A percentile compares a stretch with the other conserved stretches of the same genome.
phyloP scores from a whole-genome alignment of 345 rosid species.

The Gossypium australe region DNA sequence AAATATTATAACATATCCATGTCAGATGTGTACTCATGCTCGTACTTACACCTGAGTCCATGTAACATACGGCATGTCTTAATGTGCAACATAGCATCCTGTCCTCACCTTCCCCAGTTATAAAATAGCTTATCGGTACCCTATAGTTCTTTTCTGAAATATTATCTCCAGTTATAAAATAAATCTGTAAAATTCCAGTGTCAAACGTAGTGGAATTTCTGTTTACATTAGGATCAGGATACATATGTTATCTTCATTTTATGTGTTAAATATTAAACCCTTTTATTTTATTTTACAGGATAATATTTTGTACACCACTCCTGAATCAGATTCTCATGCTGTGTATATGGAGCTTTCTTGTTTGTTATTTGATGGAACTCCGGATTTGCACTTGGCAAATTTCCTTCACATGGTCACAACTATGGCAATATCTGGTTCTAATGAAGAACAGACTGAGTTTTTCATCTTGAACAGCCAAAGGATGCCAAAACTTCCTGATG shows the following conservation, averaged over 20 bases:
- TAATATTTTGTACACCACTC: slow-evolving; percentile 54
- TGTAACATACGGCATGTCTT: background rate
- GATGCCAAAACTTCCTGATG: slow-evolving; percentile 56
- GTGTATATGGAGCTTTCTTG: slow-evolving; percentile 75
- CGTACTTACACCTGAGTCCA: background rate
- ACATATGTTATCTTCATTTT: background rate
- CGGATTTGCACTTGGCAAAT: slow-evolving; percentile 75
- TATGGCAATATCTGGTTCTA: slow-evolving; percentile 66
- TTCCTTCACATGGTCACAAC: slow-evolving; percentile 81
- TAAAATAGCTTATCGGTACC: background rate
- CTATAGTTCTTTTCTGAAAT: background rate
- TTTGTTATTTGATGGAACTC: slow-evolving; percentile 58
- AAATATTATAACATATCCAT: too few species aligned
- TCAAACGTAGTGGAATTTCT: background rate
- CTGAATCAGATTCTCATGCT: slow-evolving; percentile 54
- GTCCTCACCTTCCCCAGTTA: background rate
- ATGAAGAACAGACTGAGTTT: slow-evolving; percentile 61
- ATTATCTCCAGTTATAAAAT: background rate
- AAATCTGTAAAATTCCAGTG: background rate
- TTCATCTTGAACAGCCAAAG: slow-evolving; percentile 75
- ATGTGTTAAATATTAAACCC: background rate
- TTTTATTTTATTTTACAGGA: slow-evolving; percentile 46
- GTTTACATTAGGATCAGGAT: background rate
- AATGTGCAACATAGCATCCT: background rate
- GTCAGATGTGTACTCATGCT: background rate